A percentile compares a stretch with the other conserved stretches of the same genome.
Evolutionary conservation across 768 basidiomycete genomes (phyloP).

Genomic region (Termitomyces eurrhizus): DNA sequence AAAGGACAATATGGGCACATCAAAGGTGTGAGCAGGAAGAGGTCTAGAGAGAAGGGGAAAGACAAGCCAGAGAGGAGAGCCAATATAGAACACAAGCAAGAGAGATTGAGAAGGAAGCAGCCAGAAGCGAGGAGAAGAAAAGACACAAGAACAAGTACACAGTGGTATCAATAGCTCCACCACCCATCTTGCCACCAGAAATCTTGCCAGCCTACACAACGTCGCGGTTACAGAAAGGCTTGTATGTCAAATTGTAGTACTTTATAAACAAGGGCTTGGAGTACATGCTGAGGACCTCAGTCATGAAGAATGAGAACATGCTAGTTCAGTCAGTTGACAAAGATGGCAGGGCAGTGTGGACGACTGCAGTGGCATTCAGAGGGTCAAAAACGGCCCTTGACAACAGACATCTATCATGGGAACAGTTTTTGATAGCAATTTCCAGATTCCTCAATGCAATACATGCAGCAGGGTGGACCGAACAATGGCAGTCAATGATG

Average conservation of each 20-base stretch:
- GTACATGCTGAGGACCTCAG: too few species aligned
- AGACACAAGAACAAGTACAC: neutral
- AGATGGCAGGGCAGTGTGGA: neutral
- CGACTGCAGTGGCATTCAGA: neutral
- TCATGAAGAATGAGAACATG: neutral
- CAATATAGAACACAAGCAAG: neutral
- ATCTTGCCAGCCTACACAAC: neutral
- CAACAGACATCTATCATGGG: neutral
- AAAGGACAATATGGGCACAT: too few species aligned
- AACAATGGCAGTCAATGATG: neutral
- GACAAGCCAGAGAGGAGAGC: too few species aligned
- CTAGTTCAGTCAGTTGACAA: neutral
- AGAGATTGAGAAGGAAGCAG: neutral
- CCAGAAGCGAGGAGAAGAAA: neutral
- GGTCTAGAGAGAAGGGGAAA: too few species aligned
- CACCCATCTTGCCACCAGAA: neutral
- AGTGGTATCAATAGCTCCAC: neutral
- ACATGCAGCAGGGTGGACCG: too few species aligned
- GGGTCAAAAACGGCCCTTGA: too few species aligned
- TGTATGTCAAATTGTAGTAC: neutral
- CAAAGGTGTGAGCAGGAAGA: too few species aligned
- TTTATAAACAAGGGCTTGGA: neutral
- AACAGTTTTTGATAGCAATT: neutral
- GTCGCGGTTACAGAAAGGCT: neutral
- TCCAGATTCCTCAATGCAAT: neutral